These are phyloP conservation scores for Penicillium coprophilum DNA, from an alignment of 495 filamentous ascomycete species.

Conservation along the genomic window DNA sequence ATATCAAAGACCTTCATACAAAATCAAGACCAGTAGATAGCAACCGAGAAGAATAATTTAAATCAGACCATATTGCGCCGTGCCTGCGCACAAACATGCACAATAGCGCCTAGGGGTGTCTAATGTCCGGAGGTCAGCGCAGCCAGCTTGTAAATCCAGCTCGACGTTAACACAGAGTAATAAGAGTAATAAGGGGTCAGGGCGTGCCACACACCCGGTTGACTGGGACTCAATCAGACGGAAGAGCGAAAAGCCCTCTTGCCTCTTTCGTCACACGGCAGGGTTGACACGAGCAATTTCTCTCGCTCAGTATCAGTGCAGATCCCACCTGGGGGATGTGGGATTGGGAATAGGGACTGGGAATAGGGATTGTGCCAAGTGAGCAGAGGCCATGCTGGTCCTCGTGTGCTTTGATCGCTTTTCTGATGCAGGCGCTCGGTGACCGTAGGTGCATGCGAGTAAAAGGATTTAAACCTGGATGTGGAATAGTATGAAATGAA, in stretches of 20 bases:
- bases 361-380: neutral
- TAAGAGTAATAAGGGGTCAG: constrained; percentile 21
- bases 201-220: constrained; percentile 14
- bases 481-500: neutral
- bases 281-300: constrained; percentile 9
- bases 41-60: neutral
- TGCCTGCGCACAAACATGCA: constrained; percentile 1
- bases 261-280: constrained; percentile 22
- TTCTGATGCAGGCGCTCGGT: constrained; percentile 9
- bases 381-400: neutral
- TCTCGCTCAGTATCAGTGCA: constrained; percentile 10
- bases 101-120: neutral
- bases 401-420: constrained; percentile 17
- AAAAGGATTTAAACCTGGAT: neutral
- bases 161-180: constrained; percentile 26
- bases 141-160: constrained; percentile 12
- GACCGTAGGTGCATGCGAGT: constrained; percentile 3
- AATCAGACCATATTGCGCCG: constrained; percentile 1
- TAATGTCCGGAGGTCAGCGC: neutral
- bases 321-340: constrained; percentile 6
- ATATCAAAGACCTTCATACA: neutral
- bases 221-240: constrained; percentile 2
- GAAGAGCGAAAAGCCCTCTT: constrained; percentile 1
- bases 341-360: neutral
- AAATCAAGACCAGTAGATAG: neutral